Evolutionary conservation across 805 yeast genomes (phyloP).

Genomic region (Schizosaccharomyces octosporus): DNA sequence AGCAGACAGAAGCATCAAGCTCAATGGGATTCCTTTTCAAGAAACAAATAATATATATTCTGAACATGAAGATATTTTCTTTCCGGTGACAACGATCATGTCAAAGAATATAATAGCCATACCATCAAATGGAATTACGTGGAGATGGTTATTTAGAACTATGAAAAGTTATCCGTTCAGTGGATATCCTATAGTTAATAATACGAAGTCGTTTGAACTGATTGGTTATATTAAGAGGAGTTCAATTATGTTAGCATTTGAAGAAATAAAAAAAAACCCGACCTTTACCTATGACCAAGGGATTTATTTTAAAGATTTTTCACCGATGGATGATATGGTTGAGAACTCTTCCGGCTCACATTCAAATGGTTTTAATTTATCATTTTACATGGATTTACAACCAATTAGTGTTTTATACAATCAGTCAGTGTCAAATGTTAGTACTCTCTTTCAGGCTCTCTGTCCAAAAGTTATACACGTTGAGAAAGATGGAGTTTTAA

Average conservation of each 20-base stretch:
- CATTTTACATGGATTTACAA: constrained; percentile 22
- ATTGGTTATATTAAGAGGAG: not conserved
- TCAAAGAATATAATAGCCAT: constrained; percentile 12
- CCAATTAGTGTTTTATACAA: constrained; percentile 34
- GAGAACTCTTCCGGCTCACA: not conserved
- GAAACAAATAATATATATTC: constrained; percentile 20
- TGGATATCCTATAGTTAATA: not conserved
- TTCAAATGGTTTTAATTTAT: constrained; percentile 5
- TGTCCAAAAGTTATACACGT: constrained; percentile 61
- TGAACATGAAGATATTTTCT: constrained; percentile 37
- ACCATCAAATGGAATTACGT: constrained; percentile 8
- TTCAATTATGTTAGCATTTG: not conserved
- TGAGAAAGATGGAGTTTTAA: constrained; percentile 30
- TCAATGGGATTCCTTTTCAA: constrained; percentile 68
- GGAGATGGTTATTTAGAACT: not conserved
- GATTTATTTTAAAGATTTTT: not conserved
- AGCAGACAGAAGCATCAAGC: constrained; percentile 80
- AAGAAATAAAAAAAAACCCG: not conserved
- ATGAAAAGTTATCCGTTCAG: not conserved
- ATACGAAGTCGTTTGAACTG: not conserved
- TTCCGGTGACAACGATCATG: constrained; percentile 38
- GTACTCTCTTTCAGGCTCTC: constrained; percentile 45
- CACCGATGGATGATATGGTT: not conserved
- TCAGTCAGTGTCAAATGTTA: constrained; percentile 33
- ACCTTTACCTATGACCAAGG: not conserved